Evolutionary conservation across 805 yeast species (phyloP).

Genomic region (Saccharomycopsis schoenii): DNA sequence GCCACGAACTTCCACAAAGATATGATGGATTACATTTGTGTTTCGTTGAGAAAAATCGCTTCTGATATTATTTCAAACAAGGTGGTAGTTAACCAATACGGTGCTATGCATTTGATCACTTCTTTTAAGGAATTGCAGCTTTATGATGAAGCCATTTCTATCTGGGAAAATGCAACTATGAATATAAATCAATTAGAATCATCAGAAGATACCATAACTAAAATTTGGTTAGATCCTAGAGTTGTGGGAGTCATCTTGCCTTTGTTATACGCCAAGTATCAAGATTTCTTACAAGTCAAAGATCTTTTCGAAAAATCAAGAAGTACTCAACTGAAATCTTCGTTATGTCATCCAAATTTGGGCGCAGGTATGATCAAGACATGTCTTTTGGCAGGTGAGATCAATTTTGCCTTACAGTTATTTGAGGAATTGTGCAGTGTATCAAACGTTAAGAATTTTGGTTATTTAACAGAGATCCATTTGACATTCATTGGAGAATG

Average conservation of each 20-base stretch:
- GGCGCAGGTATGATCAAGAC: conserved; percentile 68
- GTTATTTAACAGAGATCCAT: conserved; percentile 64
- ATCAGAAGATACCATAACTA: neutral
- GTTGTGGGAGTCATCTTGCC: conserved; percentile 65
- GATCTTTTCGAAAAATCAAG: conserved; percentile 40
- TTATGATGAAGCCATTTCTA: conserved; percentile 51
- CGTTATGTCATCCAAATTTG: conserved; percentile 34
- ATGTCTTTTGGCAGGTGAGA: conserved; percentile 54
- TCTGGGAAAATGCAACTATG: conserved; percentile 58
- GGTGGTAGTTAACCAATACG: conserved; percentile 39
- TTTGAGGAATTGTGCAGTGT: conserved; percentile 51
- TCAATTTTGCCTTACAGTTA: conserved; percentile 52
- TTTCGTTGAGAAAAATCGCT: conserved; percentile 42
- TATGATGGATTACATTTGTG: conserved; percentile 39
- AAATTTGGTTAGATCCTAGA: conserved; percentile 47
- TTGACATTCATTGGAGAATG: conserved; percentile 70
- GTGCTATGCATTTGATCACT: conserved; percentile 47
- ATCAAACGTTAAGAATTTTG: conserved; percentile 35
- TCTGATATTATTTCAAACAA: conserved; percentile 37
- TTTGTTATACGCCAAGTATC: conserved; percentile 49
- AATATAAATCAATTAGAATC: conserved; percentile 26
- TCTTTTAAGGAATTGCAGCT: conserved; percentile 52
- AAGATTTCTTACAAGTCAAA: conserved; percentile 52
- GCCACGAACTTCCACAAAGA: conserved; percentile 46
- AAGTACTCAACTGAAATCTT: conserved; percentile 20